Evolutionary conservation across 2,329 filamentous ascomycete genomes (phyloP), one percentile per base, ranked within the genome.

Genomic region (Aspergillus udagawae): DNA sequence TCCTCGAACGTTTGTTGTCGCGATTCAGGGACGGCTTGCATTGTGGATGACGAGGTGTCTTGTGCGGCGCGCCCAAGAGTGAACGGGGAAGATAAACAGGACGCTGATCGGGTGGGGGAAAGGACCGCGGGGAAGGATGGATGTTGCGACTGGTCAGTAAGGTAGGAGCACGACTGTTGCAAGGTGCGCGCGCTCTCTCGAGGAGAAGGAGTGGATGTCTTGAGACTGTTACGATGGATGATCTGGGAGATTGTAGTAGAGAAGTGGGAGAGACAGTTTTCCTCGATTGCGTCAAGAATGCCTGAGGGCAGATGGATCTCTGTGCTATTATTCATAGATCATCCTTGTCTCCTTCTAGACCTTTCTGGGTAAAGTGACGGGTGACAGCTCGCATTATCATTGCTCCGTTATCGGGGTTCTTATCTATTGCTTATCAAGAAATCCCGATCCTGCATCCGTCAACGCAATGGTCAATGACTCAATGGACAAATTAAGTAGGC

Each of bases 1-100:
- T 99, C 94, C 79, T 99, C 94, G 73, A 97, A 97, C 72, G 89
- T 94, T 81, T 99, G 94, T 78, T 90, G 86, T 69, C 92, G 90
- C 65, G 89, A 79, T 64, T 86, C 83, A 49, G 85, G 84, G 67
- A 87, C 79, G 57, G 83, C 82, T 74, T 86, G 83, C 84, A 87
- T 87, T 51, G 65, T 76, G 65, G 52, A 27, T 44, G 47, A 6
- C 14, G 27, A 9, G 29, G 49, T 20, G 23, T 32, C n/a, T 14
- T 38, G n/a, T 8, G 3, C 25, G 25, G 25, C 25, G 25, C 5
- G 44, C 29, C 20, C 28, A 12, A 21, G 21, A n/a, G n/a, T 21
- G 41, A 25, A 53, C 20, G 28, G 17, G 14, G 10, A 51, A 21
- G 20, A 27, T 17, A 8, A 38, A 35, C 29, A n/a, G 49, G 32